A percentile compares a stretch with the other conserved stretches of the same genome.
Conservation (phyloP, 768 basidiomycete species). For the Trametes maxima region DNA sequence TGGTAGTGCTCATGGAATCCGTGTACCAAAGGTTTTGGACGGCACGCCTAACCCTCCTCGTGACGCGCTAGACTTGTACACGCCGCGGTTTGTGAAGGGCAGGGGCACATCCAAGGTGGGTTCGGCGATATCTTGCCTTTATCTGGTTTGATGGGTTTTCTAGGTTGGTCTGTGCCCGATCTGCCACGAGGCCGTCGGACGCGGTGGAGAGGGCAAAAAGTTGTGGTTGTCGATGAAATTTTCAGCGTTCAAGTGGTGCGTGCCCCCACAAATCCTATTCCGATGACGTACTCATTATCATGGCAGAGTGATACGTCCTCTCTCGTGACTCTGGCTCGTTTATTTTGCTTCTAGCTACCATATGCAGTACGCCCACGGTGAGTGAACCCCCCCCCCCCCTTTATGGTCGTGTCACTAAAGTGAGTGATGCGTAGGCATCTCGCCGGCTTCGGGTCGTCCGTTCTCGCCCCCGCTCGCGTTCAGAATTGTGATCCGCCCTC, state of each 20-base stretch:
- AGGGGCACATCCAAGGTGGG: conserved; percentile 59
- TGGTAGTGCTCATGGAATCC: conserved; percentile 2
- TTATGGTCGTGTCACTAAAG: not conserved
- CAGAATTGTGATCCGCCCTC: conserved; percentile 47
- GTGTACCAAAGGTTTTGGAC: conserved; percentile 26
- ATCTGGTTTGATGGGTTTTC: not conserved
- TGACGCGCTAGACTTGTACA: conserved; percentile 68
- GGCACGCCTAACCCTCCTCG: conserved; percentile 66
- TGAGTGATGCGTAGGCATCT: conserved; percentile 55
- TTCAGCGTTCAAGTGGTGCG: conserved; percentile 80
- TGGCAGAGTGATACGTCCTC: not conserved
- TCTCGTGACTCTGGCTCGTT: not conserved
- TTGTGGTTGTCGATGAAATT: conserved; percentile 81
- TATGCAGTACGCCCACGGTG: conserved; percentile 81
- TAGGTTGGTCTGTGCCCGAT: conserved; percentile 73
- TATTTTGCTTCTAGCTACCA: conserved; percentile 57
- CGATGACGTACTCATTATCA: not conserved
- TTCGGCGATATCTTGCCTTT: not conserved
- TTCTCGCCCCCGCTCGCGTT: conserved; percentile 78
- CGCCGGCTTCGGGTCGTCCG: conserved; percentile 64
- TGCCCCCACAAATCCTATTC: conserved; percentile 6
- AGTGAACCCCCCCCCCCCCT: too few species aligned
- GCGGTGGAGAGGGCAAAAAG: conserved; percentile 65
- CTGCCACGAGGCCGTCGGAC: conserved; percentile 58
- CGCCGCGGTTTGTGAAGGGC: conserved; percentile 76